Percentiles rank a stretch among this genome's conserved stretches.
These are phyloP conservation scores for Datisca glomerata DNA, from an alignment of 306 rosid species.

Conservation along the genomic window DNA sequence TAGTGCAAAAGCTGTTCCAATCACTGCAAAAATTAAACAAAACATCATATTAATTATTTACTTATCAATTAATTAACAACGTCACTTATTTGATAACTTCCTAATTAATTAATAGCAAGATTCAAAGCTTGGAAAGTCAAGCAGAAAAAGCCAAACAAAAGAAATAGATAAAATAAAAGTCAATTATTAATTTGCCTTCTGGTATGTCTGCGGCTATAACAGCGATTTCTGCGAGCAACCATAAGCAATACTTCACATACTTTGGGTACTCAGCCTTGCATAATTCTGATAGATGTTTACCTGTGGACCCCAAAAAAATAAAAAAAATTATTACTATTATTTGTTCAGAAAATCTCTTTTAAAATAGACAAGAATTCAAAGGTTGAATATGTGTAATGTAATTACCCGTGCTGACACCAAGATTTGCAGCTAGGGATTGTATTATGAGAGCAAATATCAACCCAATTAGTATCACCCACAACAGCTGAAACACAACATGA, in stretches of 20 bases:
- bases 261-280: constrained; percentile 73
- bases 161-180: no score
- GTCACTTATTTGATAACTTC: no score
- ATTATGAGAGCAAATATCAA: constrained; percentile 70
- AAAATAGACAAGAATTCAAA: background rate
- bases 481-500: constrained; percentile 36
- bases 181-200: constrained; percentile 35
- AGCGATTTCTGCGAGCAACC: constrained; percentile 76
- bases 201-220: constrained; percentile 94
- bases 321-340: background rate
- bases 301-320: constrained; percentile 13
- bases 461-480: constrained; percentile 85
- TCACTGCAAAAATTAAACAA: no score
- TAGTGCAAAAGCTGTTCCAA: constrained; percentile 83
- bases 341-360: background rate
- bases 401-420: constrained; percentile 70
- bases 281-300: constrained; percentile 76
- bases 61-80: no score
- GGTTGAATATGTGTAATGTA: background rate
- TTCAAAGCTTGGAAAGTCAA: no score
- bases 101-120: no score
- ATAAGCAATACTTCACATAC: constrained; percentile 52
- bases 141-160: no score
- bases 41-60: no score
- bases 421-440: constrained; percentile 86